Base-by-base conservation (phyloP, 2,329 filamentous ascomycete genomes). In the Fusarium sublunatum region DNA sequence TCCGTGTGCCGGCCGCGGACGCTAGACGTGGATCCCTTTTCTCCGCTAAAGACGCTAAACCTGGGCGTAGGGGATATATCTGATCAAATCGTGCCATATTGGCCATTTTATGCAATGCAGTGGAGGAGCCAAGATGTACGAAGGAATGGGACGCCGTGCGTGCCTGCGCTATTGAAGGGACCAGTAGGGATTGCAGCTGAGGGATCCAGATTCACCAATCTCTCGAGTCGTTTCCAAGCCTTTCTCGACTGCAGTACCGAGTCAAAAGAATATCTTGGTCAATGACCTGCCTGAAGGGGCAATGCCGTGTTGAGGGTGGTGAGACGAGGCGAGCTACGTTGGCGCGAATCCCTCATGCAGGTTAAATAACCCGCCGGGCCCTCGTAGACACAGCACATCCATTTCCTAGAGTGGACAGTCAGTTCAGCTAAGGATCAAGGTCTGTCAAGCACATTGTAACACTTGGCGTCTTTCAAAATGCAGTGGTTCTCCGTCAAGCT, bases 401-500 rank as follows among this genome's bases (percentile, higher is more conserved):
- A 34, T 57, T 29, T 29, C 19, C 28, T 11, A 5, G 26, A 58
- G 2, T 11, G 29, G 13, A 13, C 7, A 12, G 13, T 25, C 25
- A 22, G 39, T 19, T 19, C 19, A 19, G 13, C 7, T 28, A 34
- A 51, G 32, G 32, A 32, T 22, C 34, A 24, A 52, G 24, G 19
- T 12, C 10, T 10, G 19, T 31, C 8, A 24, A 4, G 8, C 8
- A 13, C 6, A 36, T 25, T 29, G 42, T 48, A 28, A 12, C 28
- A 44, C 25, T 26, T 45, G 39, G 24, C 15, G 24, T 7, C n/a
- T 42, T 34, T 29, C 28, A 31, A 29, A 31, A 70, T 70, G 67
- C 39, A 41, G 26, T 19, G 19, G 19, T 52, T 49, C 45, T 52
- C 56, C 50, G 60, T 73, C 34, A 64, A 74, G 36, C 46, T 69